Base-by-base conservation (phyloP, 2,329 filamentous ascomycete species). In the Fusarium mangiferae region DNA sequence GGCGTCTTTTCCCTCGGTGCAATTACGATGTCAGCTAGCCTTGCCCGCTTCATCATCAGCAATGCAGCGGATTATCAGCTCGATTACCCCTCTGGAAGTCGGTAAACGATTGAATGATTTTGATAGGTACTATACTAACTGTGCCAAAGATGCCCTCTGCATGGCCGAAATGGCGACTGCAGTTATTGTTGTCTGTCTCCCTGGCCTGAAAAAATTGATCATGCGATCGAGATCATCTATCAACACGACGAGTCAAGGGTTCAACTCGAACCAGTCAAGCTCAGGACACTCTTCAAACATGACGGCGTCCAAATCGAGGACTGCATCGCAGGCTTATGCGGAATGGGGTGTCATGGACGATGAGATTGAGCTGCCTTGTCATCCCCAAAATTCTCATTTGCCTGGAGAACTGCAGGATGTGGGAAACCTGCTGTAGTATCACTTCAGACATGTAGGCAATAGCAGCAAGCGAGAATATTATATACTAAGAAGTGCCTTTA, bases 1-100 rank as follows among this genome's bases (percentile, higher is more conserved):
- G 67, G 67, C 5, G 55, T 71, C 8, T 71, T 71, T n/a, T 71
- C 68, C 5, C 20, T 71, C 2, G 67, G 68, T 3, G 67, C 55
- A 8, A 68, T 71, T 2, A 71, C 68, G 0, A 5, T 71, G 3
- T 22, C 42, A 1, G 67, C 70, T 1, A 36, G 35, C 18, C 49
- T 71, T 6, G 33, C 39, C 1, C 67, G 68, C 15, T 68, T 71
- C 15, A 20, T 67, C 18, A 38, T 49, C 11, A 71, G 18, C 11
- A 26, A 13, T 8, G 3, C 15, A 6, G 42, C 44, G 1, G 18
- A 28, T 14, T 71, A 30, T 22, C 35, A 45, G 13, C 55, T 71
- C 7, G 67, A 71, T 18, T 36, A 67, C 6, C 48, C 67, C 18
- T 42, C 55, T 4, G 68, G 67, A 0, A 71, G 65, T 66, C 52